These are phyloP conservation scores for Solanum dulcamara DNA, from an alignment of 257 asterid genomes.

Conservation along the genomic window DNA sequence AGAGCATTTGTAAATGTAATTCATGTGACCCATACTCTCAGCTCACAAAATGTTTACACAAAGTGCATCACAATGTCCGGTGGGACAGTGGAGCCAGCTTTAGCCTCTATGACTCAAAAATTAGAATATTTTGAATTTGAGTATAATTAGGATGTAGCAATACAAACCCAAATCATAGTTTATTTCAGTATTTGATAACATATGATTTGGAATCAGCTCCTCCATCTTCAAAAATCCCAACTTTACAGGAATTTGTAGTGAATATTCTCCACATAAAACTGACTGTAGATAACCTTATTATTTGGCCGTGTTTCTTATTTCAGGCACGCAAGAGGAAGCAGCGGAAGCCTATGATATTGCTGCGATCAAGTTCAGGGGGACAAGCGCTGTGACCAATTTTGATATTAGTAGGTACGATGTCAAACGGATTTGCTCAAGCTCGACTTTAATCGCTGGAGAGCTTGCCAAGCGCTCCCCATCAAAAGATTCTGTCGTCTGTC, in stretches of 20 bases:
- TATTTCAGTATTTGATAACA: background rate
- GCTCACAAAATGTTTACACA: background rate
- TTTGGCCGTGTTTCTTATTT: background rate
- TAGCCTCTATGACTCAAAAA: background rate
- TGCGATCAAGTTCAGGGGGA: slow-evolving; percentile 73
- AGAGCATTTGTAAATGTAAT: background rate
- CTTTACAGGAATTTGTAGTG: background rate
- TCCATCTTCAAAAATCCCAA: background rate
- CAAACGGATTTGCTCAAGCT: slow-evolving; percentile 63
- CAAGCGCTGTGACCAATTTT: slow-evolving; percentile 75
- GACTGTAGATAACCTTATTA: background rate
- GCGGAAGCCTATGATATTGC: slow-evolving; percentile 89
- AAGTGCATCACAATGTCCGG: background rate
- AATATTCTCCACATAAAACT: background rate
- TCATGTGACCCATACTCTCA: background rate
- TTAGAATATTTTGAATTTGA: background rate
- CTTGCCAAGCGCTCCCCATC: slow-evolving; percentile 65
- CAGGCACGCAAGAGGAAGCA: slow-evolving; percentile 90
- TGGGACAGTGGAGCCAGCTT: background rate
- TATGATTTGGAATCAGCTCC: background rate
- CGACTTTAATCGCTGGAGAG: slow-evolving; percentile 59
- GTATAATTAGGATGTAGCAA: background rate
- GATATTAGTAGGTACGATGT: slow-evolving; percentile 68
- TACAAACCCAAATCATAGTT: background rate
- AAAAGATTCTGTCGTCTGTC: slow-evolving; percentile 12